Conservation (phyloP, 2,329 filamentous ascomycete genomes). For the Verticillium longisporum region DNA sequence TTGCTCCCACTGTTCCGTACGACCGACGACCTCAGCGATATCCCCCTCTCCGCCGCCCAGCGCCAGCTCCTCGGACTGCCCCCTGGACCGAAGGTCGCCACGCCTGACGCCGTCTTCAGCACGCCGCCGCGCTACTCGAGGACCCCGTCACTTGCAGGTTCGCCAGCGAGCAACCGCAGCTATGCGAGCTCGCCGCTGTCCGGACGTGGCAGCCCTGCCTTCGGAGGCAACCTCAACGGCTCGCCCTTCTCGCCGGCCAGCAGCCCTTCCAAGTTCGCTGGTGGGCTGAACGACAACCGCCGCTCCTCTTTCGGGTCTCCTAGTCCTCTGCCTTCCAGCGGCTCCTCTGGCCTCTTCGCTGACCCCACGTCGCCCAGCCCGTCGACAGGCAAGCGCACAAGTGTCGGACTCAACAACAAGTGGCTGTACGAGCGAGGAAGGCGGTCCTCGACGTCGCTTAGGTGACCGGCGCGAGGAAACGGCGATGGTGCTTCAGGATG, state of each 20-base stretch:
- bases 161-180: slow-evolving; percentile 52
- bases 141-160: slow-evolving; percentile 59
- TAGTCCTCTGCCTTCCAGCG: slow-evolving; percentile 44
- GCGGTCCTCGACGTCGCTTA: slow-evolving; percentile 32
- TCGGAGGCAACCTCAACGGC: slow-evolving; percentile 26
- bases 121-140: slow-evolving; percentile 84
- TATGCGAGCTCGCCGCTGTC: slow-evolving; percentile 53
- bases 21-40: slow-evolving; percentile 76
- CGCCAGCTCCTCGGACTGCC: slow-evolving; percentile 76
- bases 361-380: slow-evolving; percentile 68
- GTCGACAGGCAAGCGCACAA: slow-evolving; percentile 57
- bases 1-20: slow-evolving; percentile 65
- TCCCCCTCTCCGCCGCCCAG: slow-evolving; percentile 85
- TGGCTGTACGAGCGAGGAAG: slow-evolving; percentile 87
- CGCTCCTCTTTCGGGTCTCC: slow-evolving; percentile 55
- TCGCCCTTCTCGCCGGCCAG: slow-evolving; percentile 39
- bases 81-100: slow-evolving; percentile 54
- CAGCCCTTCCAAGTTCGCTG: slow-evolving; percentile 58
- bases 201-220: slow-evolving; percentile 42
- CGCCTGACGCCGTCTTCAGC: slow-evolving; percentile 61
- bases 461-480: not conserved
- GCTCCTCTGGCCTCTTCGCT: slow-evolving; percentile 39
- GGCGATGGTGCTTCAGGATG: not conserved
- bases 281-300: slow-evolving; percentile 40
- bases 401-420: slow-evolving; percentile 78